Conservation (phyloP, 108 stramenopile species). For the Aurantiochytrium sp. region DNA sequence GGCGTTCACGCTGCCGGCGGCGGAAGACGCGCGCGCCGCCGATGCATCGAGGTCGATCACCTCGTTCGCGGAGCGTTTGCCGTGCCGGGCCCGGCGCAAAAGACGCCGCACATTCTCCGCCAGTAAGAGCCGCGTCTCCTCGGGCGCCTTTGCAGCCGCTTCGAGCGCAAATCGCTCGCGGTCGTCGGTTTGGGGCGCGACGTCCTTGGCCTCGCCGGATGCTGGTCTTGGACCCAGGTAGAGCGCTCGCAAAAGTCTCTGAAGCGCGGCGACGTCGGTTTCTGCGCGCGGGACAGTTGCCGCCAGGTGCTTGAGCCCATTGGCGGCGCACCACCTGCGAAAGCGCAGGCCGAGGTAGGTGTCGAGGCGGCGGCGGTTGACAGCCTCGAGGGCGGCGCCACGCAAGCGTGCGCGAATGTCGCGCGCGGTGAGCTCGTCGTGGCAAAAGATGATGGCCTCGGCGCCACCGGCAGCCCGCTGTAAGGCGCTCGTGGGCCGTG, state of each 20-base stretch:
- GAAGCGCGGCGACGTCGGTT: no score
- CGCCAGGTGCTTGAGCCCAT: constrained; percentile 25
- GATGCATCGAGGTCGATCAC: constrained; percentile 23
- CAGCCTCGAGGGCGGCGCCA: background rate
- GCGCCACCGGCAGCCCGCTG: background rate
- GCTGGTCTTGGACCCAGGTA: no score
- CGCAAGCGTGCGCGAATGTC: background rate
- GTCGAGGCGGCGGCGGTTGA: background rate
- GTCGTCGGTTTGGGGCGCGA: no score
- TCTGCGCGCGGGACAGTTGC: no score
- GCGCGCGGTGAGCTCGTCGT: constrained; percentile 62
- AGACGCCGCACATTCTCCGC: background rate
- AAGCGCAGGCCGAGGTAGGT: constrained; percentile 40
- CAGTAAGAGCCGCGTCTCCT: background rate
- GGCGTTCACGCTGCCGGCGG: no score
- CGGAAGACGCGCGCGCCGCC: constrained; percentile 43
- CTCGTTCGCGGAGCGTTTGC: no score
- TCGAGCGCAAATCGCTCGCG: no score
- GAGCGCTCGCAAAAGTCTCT: no score
- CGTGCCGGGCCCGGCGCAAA: background rate
- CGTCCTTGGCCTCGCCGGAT: no score
- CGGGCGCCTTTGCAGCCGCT: background rate
- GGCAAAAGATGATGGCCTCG: constrained; percentile 74
- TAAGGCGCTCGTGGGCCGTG: constrained; percentile 24
- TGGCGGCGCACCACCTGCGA: constrained; percentile 37